Base-by-base conservation (phyloP, 805 yeast species). In the Diddensiella santjacobensis region DNA sequence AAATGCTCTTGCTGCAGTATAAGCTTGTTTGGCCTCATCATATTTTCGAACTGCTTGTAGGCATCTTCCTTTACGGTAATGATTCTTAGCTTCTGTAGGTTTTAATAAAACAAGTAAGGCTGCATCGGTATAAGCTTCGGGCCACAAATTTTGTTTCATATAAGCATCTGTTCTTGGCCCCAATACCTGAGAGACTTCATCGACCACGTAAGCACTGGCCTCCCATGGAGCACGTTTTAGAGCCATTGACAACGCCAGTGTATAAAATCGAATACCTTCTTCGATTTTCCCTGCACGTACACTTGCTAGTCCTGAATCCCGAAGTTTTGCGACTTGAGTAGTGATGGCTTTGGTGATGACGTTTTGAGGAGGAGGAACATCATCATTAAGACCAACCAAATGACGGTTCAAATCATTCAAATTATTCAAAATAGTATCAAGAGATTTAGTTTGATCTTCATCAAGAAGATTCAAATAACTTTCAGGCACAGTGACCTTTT, bases 171-270 rank as follows among this genome's bases (percentile, higher is more conserved):
- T 66, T 20, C 75, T 59, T 30, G 64, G 63, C 29, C 59, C 63
- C 43, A 69, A 52, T 42, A 64, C 45, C 35, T 46, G 47, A 29
- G 62, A 45, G 26, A 66, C 56, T 50, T 71, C 74, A 26, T 65
- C 69, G 22, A 69, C 52, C 29, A 62, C 56, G 29, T 53, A 51
- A 39, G 52, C 57, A 5, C 66, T 57, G 17, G 69, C 55, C 53
- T 71, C 75, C 70, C 72, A 71, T 17, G 62, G 57, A 6, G 72
- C 66, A 39, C 75, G 63, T 35, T 65, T 59, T 35, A 64, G 55
- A 15, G 70, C 72, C 63, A 67, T 60, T 26, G 66, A 71, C 19
- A 71, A 55, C 4, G 75, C 74, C 35, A 69, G 56, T 15, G 62
- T 50, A 45, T 66, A 60, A 47, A 61, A 48, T 50, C 61, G 60